Conservation (phyloP, 2,329 filamentous ascomycete species). For the Teratosphaeria pseudoeucalypti region DNA sequence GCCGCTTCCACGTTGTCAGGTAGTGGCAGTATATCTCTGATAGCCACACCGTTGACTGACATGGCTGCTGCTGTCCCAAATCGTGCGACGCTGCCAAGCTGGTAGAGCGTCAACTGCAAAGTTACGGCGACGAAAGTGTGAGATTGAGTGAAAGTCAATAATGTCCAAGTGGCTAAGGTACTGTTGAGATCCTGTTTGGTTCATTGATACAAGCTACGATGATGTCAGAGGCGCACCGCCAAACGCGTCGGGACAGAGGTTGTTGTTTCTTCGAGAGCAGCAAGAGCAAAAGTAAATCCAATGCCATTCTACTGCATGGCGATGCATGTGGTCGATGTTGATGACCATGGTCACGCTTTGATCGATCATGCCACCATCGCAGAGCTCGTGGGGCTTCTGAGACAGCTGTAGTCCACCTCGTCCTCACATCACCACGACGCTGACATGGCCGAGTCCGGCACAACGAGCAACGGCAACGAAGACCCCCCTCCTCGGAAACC, state of each 20-base stretch:
- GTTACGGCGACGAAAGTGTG: background rate
- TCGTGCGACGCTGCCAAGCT: background rate
- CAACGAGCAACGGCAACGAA: no score
- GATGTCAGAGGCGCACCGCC: background rate
- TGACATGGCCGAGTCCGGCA: no score
- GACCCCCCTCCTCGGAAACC: no score
- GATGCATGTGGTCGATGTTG: no score
- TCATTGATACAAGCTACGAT: background rate
- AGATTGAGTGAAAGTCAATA: background rate
- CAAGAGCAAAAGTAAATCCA: background rate
- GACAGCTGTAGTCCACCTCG: no score
- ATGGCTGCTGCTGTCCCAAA: background rate
- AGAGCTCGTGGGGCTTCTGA: background rate
- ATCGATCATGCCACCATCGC: background rate
- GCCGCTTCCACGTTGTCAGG: conserved; percentile 21
- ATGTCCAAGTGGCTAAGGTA: background rate
- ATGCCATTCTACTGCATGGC: background rate
- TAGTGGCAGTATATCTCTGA: conserved; percentile 25
- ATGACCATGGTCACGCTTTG: background rate
- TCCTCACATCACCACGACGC: no score
- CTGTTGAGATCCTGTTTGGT: background rate
- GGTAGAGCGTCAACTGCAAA: background rate
- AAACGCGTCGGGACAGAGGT: background rate
- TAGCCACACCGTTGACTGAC: background rate
- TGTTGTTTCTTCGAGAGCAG: background rate